Conservation (phyloP, 1,284 basidiomycete species). For the Fomitiporia mediterranea region DNA sequence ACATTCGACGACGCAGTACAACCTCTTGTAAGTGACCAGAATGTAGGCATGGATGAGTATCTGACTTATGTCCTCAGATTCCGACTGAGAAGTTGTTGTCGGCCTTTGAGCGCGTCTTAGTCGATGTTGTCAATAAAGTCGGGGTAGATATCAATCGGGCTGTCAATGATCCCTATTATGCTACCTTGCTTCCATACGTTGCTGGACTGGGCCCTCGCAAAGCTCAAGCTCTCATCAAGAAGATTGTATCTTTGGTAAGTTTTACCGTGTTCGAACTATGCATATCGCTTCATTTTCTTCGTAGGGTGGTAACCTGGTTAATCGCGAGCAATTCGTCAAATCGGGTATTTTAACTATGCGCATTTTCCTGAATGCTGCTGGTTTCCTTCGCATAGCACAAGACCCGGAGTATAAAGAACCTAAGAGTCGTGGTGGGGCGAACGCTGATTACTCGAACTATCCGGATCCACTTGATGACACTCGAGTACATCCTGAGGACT, state of each 20-base stretch:
- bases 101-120: conserved; percentile 83
- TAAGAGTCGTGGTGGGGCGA: conserved; percentile 68
- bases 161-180: conserved; percentile 83
- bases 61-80: conserved; percentile 45
- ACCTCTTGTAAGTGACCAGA: conserved; percentile 64
- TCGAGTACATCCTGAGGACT: conserved; percentile 97
- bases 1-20: conserved; percentile 83
- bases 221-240: conserved; percentile 81
- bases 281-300: conserved; percentile 16
- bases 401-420: conserved; percentile 55
- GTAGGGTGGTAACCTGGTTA: conserved; percentile 80
- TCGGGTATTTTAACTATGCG: conserved; percentile 76
- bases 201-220: conserved; percentile 95
- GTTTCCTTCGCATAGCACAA: conserved; percentile 84
- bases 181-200: conserved; percentile 84
- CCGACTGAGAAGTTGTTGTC: conserved; percentile 80
- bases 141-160: conserved; percentile 97
- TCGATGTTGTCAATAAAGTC: conserved; percentile 87
- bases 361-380: conserved; percentile 87
- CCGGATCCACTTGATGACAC: conserved; percentile 94
- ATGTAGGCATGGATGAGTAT: not conserved
- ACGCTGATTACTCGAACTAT: conserved; percentile 38
- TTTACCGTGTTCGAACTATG: conserved; percentile 10
- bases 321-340: conserved; percentile 83
- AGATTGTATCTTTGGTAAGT: conserved; percentile 69